Base-by-base conservation (phyloP, 768 basidiomycete species). In the Trametes maxima region DNA sequence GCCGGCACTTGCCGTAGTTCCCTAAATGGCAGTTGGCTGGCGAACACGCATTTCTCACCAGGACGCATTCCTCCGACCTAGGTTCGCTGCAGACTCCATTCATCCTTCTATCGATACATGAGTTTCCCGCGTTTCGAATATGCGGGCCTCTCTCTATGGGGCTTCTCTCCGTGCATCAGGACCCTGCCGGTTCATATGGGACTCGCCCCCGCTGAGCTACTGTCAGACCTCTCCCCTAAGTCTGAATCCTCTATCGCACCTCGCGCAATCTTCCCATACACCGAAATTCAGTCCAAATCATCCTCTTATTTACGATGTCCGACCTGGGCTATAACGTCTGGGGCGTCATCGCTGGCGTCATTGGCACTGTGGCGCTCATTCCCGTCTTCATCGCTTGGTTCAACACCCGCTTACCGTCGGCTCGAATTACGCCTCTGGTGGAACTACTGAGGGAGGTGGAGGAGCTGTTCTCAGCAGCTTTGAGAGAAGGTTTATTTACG, bases 321-420 rank as follows among this genome's bases (percentile, higher is more conserved):
- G 55, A 44, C n/a, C 22, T 46, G 4, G 56, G 36, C 24, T 55
- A 19, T 48, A 52, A 64, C 25, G 43, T 59, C 22, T 64, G 46
- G 47, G 52, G 57, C 35, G 47, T 21, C 17, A 22, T 64, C 35
- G 53, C 59, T 16, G 52, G 58, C 19, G 54, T 48, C 22, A 6
- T 60, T 10, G 58, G 63, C 1, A 42, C 44, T 5, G 2, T 51
- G 5, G 47, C 24, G 7, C 17, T 60, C 2, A 1, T 56, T 3
- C 58, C 63, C 11, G 17, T 57, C 8, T 16, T 64, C 35, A 19
- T 24, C 17, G 42, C 42, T 2, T 21, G 42, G 22, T 21, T 64
- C 14, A 5, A 36, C 19, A 45, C 36, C 14, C 57, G 59, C 13
- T 17, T 60, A 1, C 63, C 63, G 8, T 54, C 35, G 2, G 7